A percentile compares a stretch with the other conserved stretches of the same genome.
Conservation (phyloP, 2,329 filamentous ascomycete species). For the Chaetomium globosum region DNA sequence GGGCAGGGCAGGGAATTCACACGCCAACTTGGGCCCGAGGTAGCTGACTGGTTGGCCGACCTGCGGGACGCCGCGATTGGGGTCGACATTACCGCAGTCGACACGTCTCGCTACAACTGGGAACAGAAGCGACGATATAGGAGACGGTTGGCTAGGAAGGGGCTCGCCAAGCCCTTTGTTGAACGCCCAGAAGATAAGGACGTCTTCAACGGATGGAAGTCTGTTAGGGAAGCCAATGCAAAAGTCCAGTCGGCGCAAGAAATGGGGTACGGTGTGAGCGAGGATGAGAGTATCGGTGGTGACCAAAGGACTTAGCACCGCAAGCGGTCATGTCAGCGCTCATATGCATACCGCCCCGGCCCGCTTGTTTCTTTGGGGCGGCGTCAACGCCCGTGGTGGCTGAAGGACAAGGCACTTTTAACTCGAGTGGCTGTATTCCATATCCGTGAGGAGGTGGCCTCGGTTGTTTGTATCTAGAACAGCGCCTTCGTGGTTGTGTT, state of each 20-base stretch:
- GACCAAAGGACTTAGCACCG: conserved; percentile 34
- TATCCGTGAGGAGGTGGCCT: not conserved
- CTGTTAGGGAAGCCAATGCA: conserved; percentile 47
- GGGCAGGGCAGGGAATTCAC: conserved; percentile 51
- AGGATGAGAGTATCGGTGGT: conserved; percentile 41
- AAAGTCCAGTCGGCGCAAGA: conserved; percentile 46
- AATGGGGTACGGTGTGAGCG: conserved; percentile 45
- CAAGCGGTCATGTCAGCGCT: not conserved
- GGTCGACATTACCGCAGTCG: conserved; percentile 49
- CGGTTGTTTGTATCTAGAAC: not conserved
- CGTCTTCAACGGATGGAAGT: conserved; percentile 52
- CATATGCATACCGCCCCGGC: not conserved
- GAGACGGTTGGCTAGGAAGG: conserved; percentile 55
- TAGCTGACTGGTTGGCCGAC: conserved; percentile 54
- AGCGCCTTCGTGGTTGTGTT: not conserved
- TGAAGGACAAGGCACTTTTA: conserved; percentile 20
- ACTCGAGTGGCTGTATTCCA: conserved; percentile 1
- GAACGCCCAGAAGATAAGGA: conserved; percentile 47
- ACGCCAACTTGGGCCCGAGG: conserved; percentile 47
- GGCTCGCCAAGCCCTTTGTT: conserved; percentile 45
- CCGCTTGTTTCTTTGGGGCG: not conserved
- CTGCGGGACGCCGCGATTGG: conserved; percentile 50
- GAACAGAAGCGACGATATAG: conserved; percentile 53
- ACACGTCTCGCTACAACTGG: conserved; percentile 50
- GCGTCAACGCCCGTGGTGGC: not conserved